Conservation (phyloP, 805 yeast species). For the Kodamaea restingae region DNA sequence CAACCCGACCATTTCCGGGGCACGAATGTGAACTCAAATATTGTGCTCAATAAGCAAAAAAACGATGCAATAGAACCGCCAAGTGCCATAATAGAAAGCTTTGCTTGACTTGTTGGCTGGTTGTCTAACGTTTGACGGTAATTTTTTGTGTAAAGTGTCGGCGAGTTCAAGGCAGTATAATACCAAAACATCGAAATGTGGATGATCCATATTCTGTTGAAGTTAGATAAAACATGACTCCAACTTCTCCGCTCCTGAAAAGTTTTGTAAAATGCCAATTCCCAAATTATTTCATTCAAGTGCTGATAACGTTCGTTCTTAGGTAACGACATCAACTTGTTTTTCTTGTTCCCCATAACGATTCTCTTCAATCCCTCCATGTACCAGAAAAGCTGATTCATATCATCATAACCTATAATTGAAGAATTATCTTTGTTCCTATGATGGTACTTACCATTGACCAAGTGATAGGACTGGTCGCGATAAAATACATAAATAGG, state of each 20-base stretch:
- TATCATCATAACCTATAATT: conserved; percentile 83
- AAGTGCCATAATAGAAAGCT: conserved; percentile 55
- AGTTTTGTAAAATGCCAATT: conserved; percentile 65
- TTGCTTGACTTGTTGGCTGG: conserved; percentile 56
- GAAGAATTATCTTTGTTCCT: conserved; percentile 62
- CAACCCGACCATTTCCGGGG: conserved; percentile 77
- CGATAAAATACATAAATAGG: conserved; percentile 66
- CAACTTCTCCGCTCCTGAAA: conserved; percentile 72
- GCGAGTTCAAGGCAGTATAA: conserved; percentile 64
- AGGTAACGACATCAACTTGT: conserved; percentile 49
- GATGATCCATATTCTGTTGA: conserved; percentile 75
- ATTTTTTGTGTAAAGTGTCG: conserved; percentile 58
- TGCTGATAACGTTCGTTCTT: conserved; percentile 52
- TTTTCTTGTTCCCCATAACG: conserved; percentile 39
- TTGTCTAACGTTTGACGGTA: conserved; percentile 53
- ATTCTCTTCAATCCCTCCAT: conserved; percentile 62
- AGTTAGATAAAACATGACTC: conserved; percentile 69
- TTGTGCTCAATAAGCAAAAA: conserved; percentile 52
- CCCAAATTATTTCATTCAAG: conserved; percentile 61
- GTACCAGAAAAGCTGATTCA: conserved; percentile 86
- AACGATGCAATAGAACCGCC: conserved; percentile 61
- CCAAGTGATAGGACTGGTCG: conserved; percentile 47
- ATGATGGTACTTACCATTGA: conserved; percentile 42
- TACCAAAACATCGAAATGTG: conserved; percentile 76
- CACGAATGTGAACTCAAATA: conserved; percentile 58